phyloP scores from a whole-genome alignment of 148 eudicot genomes.

The Chenopodium suecicum region DNA sequence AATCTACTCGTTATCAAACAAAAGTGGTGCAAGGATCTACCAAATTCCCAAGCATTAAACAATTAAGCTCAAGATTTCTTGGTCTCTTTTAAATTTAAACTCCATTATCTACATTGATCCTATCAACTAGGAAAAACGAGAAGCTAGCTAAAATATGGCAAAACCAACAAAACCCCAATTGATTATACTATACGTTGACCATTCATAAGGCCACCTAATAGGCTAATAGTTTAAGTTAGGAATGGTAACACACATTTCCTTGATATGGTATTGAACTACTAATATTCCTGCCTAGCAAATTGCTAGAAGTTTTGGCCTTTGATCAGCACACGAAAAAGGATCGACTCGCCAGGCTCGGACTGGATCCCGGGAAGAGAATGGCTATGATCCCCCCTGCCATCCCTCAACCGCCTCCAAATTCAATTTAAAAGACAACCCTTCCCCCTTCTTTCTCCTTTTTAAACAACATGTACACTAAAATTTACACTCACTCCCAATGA shows the following conservation, averaged over 20 bases:
- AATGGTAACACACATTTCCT: not conserved
- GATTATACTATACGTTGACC: not conserved
- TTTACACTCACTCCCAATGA: not conserved
- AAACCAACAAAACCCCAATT: not conserved
- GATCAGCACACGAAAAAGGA: too few relatives aligned
- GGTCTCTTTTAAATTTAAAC: not conserved
- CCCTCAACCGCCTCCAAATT: not conserved
- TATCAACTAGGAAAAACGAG: not conserved
- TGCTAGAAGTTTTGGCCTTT: not conserved
- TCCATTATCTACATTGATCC: not conserved
- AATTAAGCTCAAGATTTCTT: not conserved
- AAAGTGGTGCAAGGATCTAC: slow-evolving; percentile 1
- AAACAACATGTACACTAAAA: too few relatives aligned
- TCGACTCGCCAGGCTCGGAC: not conserved
- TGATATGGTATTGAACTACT: too few relatives aligned
- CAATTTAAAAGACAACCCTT: not conserved
- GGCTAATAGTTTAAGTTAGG: not conserved
- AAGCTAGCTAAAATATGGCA: not conserved
- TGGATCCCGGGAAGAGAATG: not conserved
- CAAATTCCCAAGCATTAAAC: not conserved
- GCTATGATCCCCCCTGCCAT: not conserved
- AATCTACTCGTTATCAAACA: not conserved
- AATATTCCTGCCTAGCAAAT: too few relatives aligned
- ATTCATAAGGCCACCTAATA: not conserved
- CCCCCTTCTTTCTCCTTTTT: not conserved